Conservation (phyloP, 345 rosid species). For the Sisymbrium altissimum region DNA sequence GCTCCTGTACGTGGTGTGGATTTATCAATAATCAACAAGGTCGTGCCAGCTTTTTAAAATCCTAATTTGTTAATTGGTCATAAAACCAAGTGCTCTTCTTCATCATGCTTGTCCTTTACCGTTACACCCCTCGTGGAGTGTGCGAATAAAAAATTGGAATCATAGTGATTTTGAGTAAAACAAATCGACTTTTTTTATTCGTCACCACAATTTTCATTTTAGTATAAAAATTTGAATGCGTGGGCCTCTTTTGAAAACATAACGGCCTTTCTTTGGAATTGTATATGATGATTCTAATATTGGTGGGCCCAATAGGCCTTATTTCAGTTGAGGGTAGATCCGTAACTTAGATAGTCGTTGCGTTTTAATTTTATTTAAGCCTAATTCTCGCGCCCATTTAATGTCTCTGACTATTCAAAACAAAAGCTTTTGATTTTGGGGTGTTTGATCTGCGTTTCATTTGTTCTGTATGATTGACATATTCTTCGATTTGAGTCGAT, state of each 20-base stretch:
- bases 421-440: no score
- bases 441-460: no score
- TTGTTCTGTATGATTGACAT: no score
- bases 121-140: background rate
- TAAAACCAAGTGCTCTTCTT: slow-evolving; percentile 11
- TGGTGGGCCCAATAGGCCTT: slow-evolving; percentile 7
- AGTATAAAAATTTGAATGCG: background rate
- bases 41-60: background rate
- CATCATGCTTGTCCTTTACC: background rate
- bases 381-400: no score
- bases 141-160: background rate
- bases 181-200: background rate
- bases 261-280: background rate
- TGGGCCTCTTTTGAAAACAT: background rate
- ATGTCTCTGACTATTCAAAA: no score
- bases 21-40: no score
- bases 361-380: background rate
- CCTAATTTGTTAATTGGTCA: background rate
- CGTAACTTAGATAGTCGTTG: no score
- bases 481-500: no score
- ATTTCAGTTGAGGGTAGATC: no score
- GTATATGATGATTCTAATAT: no score
- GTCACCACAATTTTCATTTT: background rate
- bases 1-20: no score
- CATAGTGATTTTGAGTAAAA: background rate